These are phyloP conservation scores for Clarkia xantiana DNA, from an alignment of 345 rosid species.

Conservation along the genomic window DNA sequence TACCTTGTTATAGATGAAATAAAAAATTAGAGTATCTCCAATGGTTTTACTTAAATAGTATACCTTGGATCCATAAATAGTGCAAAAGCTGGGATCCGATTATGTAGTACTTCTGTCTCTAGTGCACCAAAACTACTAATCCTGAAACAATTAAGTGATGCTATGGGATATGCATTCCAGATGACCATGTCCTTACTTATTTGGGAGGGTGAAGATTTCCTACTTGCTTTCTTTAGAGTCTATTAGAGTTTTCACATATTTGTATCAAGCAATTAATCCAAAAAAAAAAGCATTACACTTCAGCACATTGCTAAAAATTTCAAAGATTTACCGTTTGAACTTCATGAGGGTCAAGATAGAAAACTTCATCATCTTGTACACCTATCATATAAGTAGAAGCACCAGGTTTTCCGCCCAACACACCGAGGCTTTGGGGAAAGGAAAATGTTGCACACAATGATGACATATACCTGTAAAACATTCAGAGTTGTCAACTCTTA, in stretches of 20 bases:
- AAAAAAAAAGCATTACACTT: neutral
- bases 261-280: neutral
- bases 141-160: too few species aligned
- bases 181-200: too few species aligned
- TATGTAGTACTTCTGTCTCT: too few species aligned
- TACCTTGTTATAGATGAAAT: too few species aligned
- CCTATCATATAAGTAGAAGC: slow-evolving; percentile 84
- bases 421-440: slow-evolving; percentile 86
- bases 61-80: too few species aligned
- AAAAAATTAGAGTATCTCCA: too few species aligned
- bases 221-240: too few species aligned
- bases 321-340: slow-evolving; percentile 47
- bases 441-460: slow-evolving; percentile 60
- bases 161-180: too few species aligned
- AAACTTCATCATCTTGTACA: slow-evolving; percentile 65
- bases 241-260: neutral
- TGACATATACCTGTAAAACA: slow-evolving; percentile 56
- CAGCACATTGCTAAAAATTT: neutral
- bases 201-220: too few species aligned
- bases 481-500: slow-evolving; percentile 4
- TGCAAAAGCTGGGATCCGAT: too few species aligned
- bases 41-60: too few species aligned
- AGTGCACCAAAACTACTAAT: too few species aligned
- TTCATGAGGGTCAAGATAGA: slow-evolving; percentile 90
- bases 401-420: slow-evolving; percentile 90